Evolutionary conservation across 352 stramenopile species (phyloP).

Genomic region (Pythium periplocum): DNA sequence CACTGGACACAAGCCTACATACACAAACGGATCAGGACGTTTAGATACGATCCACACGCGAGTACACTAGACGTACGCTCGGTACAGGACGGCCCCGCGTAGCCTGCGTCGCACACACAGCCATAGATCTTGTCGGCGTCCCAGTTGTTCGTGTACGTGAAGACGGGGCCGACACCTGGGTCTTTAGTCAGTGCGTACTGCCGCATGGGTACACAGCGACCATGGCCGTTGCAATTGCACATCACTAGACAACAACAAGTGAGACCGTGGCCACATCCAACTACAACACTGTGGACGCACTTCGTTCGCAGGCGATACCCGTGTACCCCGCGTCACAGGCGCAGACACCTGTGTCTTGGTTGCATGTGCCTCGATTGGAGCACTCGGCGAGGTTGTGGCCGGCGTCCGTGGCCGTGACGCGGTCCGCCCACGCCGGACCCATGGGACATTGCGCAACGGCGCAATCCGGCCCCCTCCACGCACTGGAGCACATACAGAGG

Average conservation of each 20-base stretch:
- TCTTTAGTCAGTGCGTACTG: conserved; percentile 55
- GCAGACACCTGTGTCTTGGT: conserved; percentile 53
- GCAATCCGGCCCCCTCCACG: conserved; percentile 53
- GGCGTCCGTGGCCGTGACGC: conserved; percentile 39
- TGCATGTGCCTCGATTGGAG: conserved; percentile 77
- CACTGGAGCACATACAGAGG: conserved; percentile 41
- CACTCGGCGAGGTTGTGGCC: conserved; percentile 87
- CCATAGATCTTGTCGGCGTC: conserved; percentile 81
- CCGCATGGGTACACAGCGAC: conserved; percentile 77
- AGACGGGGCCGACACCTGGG: conserved; percentile 37
- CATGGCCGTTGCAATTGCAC: conserved; percentile 72
- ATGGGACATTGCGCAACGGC: conserved; percentile 66
- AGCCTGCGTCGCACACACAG: conserved; percentile 83
- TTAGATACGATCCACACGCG: too few species aligned
- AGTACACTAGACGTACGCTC: conserved; percentile 26
- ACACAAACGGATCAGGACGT: too few species aligned
- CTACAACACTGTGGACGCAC: conserved; percentile 19
- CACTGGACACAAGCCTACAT: conserved; percentile 54
- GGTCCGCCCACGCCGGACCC: conserved; percentile 65
- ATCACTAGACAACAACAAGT: conserved; percentile 31
- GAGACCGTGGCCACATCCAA: not conserved
- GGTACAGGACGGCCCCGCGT: conserved; percentile 65
- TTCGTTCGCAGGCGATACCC: conserved; percentile 70
- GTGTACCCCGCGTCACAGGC: conserved; percentile 68
- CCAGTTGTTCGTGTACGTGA: conserved; percentile 69